These are phyloP conservation scores for Somion occarium DNA, from an alignment of 1,284 basidiomycete genomes.

Conservation along the genomic window DNA sequence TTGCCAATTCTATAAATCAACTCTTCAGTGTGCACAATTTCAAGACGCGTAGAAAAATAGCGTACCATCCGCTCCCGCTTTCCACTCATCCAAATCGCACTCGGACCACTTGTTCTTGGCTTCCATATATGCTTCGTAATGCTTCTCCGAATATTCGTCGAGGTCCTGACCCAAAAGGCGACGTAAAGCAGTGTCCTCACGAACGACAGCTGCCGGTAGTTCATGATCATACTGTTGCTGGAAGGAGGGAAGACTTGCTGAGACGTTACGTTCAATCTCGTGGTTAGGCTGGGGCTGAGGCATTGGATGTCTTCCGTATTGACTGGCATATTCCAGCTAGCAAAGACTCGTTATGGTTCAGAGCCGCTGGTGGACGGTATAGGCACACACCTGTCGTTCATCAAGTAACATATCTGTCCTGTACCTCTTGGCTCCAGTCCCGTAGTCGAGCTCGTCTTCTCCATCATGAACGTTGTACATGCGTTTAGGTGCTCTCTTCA, in stretches of 20 bases:
- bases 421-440: background rate
- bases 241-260: background rate
- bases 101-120: constrained; percentile 27
- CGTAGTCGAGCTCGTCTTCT: constrained; percentile 2
- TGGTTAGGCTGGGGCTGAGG: background rate
- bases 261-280: background rate
- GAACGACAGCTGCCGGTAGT: background rate
- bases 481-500: background rate
- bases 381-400: background rate
- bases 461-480: background rate
- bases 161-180: constrained; percentile 24
- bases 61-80: constrained; percentile 26
- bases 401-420: background rate
- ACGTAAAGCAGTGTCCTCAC: constrained; percentile 17
- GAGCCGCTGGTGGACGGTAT: background rate
- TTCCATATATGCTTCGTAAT: constrained; percentile 22
- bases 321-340: background rate
- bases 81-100: constrained; percentile 29
- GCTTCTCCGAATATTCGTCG: constrained; percentile 19
- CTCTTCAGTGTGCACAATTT: background rate
- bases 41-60: background rate
- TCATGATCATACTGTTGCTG: background rate
- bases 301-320: background rate
- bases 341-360: background rate
- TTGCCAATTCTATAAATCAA: constrained; percentile 19